These are phyloP conservation scores for Neoarthrinium moseri DNA, from an alignment of 2,329 filamentous ascomycete species.

Conservation along the genomic window DNA sequence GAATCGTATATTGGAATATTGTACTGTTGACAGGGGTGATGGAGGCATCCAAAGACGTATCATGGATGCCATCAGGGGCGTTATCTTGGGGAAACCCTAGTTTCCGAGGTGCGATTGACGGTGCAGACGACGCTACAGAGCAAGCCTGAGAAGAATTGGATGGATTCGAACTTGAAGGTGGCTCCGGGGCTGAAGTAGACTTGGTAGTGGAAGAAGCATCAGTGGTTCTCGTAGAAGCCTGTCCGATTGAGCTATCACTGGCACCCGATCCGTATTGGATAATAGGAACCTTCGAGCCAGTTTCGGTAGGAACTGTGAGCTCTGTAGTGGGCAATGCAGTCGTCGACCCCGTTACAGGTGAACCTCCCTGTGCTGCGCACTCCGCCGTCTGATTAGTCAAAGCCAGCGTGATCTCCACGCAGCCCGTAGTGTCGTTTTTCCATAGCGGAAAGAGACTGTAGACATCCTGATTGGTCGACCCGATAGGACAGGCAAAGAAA, in stretches of 20 bases:
- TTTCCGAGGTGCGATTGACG: constrained; percentile 23
- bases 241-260: too few species aligned
- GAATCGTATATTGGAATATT: constrained; percentile 23
- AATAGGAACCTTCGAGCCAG: neutral
- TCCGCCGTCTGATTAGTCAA: constrained; percentile 17
- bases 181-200: too few species aligned
- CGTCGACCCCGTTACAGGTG: neutral
- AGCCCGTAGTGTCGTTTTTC: constrained; percentile 19
- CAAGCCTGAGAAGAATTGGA: too few species aligned
- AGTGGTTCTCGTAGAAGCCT: too few species aligned
- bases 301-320: neutral
- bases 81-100: constrained; percentile 16
- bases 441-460: constrained; percentile 23
- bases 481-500: constrained; percentile 25
- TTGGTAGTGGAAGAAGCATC: too few species aligned
- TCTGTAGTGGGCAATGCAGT: neutral
- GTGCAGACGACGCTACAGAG: constrained; percentile 15
- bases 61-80: constrained; percentile 12
- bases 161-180: too few species aligned
- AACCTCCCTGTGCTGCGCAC: constrained; percentile 12
- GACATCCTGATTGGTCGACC: constrained; percentile 12
- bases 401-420: constrained; percentile 19
- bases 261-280: too few species aligned
- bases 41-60: constrained; percentile 16
- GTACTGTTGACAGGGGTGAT: constrained; percentile 22